Evolutionary conservation across 176 grass and related monocot genomes (phyloP), one percentile per base, ranked within the genome.

Genomic region (Leersia perrieri): DNA sequence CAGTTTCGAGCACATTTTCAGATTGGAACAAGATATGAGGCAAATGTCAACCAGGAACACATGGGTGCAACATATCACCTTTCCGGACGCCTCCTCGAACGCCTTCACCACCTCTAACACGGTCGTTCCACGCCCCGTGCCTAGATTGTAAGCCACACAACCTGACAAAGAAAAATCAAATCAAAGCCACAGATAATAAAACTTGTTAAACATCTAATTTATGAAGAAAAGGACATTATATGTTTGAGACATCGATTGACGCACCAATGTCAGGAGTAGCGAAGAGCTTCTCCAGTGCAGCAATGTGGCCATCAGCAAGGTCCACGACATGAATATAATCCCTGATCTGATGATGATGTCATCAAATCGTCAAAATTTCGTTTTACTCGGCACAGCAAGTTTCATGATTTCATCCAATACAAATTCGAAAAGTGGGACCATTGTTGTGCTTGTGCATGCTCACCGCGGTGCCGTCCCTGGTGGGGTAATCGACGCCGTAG

Each of bases 301-400:
- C 86, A 77, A 98, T 87, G 74, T 98, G 96, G 60, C 96, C 96
- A 57, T 93, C 92, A 20, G 92, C 96, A 63, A 98, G 88, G 78
- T 98, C 96, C 87, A 93, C 87, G 18, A 98, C 96, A 77, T 98
- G 88, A 75, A 98, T 98, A 82, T 95, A 95, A 34, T 95, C 92
- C 79, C 90, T 89, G 84, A 98, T 91, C 90, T 97, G 86, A 26
- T 47, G 18, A 25, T 23, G 53, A 58, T 58, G 23, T 58, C 22
- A 58, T 58, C 22, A 25, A 25, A 25, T 10, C 11, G 53, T 25
- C 1, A 58, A 58, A n/a, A 9, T 51, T 22, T 51, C 20, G 47
- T 0, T 51, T 51, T 18, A 20, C 47, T 51, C 16, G 45, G 16
- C 45, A 20, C 0, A 0, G 7, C 5, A 7, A 49, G 16, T 20